phyloP scores from a whole-genome alignment of 495 filamentous ascomycete species.

The Aspergillus cavernicola region DNA sequence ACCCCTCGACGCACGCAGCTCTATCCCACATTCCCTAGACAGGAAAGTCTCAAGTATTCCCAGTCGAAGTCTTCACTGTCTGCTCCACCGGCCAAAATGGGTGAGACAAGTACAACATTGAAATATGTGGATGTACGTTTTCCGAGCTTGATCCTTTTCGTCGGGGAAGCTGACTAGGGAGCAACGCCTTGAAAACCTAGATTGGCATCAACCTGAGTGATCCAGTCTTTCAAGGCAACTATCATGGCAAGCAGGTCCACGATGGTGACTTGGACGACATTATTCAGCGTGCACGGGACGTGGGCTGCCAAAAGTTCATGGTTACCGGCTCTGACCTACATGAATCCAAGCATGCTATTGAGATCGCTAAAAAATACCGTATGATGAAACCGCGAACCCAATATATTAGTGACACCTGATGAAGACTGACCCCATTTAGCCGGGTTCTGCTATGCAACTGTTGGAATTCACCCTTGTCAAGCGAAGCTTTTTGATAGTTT shows the following conservation, averaged over 20 bases:
- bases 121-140: slow-evolving; percentile 44
- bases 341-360: slow-evolving; percentile 69
- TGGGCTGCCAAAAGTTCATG: slow-evolving; percentile 84
- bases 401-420: neutral
- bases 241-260: slow-evolving; percentile 79
- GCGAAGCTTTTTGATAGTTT: slow-evolving; percentile 63
- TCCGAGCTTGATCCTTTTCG: neutral
- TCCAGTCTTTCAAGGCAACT: slow-evolving; percentile 75
- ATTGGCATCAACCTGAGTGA: slow-evolving; percentile 95
- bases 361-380: slow-evolving; percentile 72
- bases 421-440: slow-evolving; percentile 41
- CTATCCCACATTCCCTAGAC: neutral
- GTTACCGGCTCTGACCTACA: slow-evolving; percentile 87
- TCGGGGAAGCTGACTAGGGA: slow-evolving; percentile 13
- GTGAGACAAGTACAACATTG: slow-evolving; percentile 28
- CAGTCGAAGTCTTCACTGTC: too few relatives aligned
- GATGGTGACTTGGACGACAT: slow-evolving; percentile 75
- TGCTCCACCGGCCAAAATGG: slow-evolving; percentile 24
- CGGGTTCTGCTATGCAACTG: slow-evolving; percentile 77
- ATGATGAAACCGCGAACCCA: slow-evolving; percentile 22
- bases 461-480: slow-evolving; percentile 90
- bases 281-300: slow-evolving; percentile 66
- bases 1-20: neutral
- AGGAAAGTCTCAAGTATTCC: slow-evolving; percentile 9
- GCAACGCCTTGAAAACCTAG: slow-evolving; percentile 26